phyloP scores from a whole-genome alignment of 805 yeast species.

The Alloascoidea hylecoeti region DNA sequence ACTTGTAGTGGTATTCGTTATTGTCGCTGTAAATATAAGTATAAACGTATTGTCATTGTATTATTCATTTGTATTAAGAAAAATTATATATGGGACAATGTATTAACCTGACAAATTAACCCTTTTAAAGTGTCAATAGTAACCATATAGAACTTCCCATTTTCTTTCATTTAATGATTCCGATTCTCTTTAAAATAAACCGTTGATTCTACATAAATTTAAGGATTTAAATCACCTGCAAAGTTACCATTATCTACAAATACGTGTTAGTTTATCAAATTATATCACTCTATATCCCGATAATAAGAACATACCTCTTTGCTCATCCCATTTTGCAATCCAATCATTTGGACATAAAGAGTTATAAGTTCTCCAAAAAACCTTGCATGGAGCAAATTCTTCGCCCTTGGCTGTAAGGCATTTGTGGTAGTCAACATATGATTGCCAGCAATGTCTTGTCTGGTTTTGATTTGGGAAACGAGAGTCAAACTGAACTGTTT shows the following conservation, averaged over 20 bases:
- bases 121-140: too few relatives aligned
- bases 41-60: background rate
- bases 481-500: conserved; percentile 71
- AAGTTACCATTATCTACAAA: conserved; percentile 32
- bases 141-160: too few relatives aligned
- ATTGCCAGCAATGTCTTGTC: conserved; percentile 97
- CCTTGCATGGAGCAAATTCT: conserved; percentile 95
- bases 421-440: conserved; percentile 95
- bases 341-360: conserved; percentile 77
- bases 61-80: too few relatives aligned
- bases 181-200: too few relatives aligned
- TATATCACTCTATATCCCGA: conserved; percentile 22
- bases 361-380: conserved; percentile 82
- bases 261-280: conserved; percentile 14
- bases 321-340: conserved; percentile 83
- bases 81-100: too few relatives aligned
- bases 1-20: background rate
- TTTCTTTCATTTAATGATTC: too few relatives aligned
- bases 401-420: conserved; percentile 96
- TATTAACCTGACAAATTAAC: too few relatives aligned
- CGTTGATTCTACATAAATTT: too few relatives aligned
- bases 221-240: conserved; percentile 25
- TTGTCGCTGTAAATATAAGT: too few relatives aligned
- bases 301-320: conserved; percentile 39
- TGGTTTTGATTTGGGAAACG: conserved; percentile 97